These are phyloP conservation scores for Beauveria rudraprayagi DNA, from an alignment of 2,329 filamentous ascomycete species.

Conservation along the genomic window DNA sequence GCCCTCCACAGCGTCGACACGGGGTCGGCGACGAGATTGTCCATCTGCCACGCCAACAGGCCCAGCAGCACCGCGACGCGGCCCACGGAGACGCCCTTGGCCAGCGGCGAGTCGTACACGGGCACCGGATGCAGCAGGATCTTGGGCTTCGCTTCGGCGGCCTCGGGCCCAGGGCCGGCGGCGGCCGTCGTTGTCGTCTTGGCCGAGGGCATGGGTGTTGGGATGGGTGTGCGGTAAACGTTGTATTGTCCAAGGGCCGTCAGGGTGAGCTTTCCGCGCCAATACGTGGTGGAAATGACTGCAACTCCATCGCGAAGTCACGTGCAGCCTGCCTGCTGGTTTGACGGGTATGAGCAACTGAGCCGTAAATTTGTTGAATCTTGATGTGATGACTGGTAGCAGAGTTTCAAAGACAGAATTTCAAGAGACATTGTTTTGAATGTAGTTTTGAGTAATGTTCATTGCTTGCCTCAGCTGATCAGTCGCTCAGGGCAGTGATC, in stretches of 20 bases:
- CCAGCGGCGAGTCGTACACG: constrained; percentile 28
- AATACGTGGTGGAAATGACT: neutral
- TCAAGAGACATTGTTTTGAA: neutral
- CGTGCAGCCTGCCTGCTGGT: neutral
- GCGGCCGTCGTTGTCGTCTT: constrained; percentile 10
- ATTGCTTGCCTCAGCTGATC: neutral
- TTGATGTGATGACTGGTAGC: neutral
- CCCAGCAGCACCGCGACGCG: constrained; percentile 62
- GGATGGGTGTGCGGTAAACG: neutral
- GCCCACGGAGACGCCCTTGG: constrained; percentile 50
- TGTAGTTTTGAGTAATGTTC: neutral
- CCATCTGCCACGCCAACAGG: constrained; percentile 56
- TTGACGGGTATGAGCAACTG: neutral
- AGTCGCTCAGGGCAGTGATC: neutral
- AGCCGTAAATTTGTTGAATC: neutral
- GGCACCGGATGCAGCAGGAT: constrained; percentile 29
- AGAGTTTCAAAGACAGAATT: neutral
- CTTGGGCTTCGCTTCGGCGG: constrained; percentile 21
- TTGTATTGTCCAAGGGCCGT: neutral
- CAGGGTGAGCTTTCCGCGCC: neutral
- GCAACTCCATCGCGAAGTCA: constrained; percentile 9
- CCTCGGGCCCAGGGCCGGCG: constrained; percentile 1
- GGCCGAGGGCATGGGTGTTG: neutral
- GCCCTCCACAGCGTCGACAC: constrained; percentile 52
- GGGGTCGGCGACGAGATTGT: constrained; percentile 60